Percentiles rank a stretch among this genome's conserved stretches.
Evolutionary conservation across 2,329 filamentous ascomycete genomes (phyloP).

Genomic region (Dactylonectria macrodidyma): DNA sequence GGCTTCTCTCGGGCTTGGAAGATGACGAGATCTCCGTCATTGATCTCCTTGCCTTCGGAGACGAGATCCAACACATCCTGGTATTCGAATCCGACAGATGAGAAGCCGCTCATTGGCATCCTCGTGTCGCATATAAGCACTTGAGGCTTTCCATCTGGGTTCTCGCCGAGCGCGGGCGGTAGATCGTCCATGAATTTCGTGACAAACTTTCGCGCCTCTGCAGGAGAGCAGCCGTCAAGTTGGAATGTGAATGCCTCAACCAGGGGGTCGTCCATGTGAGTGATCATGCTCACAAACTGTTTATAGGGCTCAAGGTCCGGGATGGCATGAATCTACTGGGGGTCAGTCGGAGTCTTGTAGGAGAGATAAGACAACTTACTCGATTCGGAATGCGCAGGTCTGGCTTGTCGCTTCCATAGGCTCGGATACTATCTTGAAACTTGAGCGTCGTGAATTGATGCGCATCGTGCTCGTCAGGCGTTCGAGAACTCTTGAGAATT

Average conservation of each 20-base stretch:
- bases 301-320: slow-evolving; percentile 69
- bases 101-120: slow-evolving; percentile 83
- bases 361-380: slow-evolving; percentile 58
- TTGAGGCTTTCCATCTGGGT: slow-evolving; percentile 83
- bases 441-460: slow-evolving; percentile 54
- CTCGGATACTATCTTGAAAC: slow-evolving; percentile 73
- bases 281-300: slow-evolving; percentile 83
- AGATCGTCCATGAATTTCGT: slow-evolving; percentile 77
- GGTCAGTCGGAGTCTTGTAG: slow-evolving; percentile 22
- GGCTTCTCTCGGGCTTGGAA: slow-evolving; percentile 82
- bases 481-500: slow-evolving; percentile 37
- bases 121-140: slow-evolving; percentile 82
- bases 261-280: slow-evolving; percentile 75
- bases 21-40: slow-evolving; percentile 81
- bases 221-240: slow-evolving; percentile 65
- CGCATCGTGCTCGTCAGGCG: slow-evolving; percentile 40
- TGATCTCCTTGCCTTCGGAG: slow-evolving; percentile 60
- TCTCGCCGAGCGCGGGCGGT: slow-evolving; percentile 74
- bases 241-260: slow-evolving; percentile 83
- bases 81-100: slow-evolving; percentile 78
- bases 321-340: slow-evolving; percentile 73
- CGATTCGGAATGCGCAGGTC: slow-evolving; percentile 83
- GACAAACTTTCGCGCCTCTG: slow-evolving; percentile 74
- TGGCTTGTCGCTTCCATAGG: slow-evolving; percentile 92
- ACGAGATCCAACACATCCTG: slow-evolving; percentile 67